A percentile compares a stretch with the other conserved stretches of the same genome.
Conservation (phyloP, 2,329 filamentous ascomycete genomes). For the Arthrobotrys pseudoclavata region DNA sequence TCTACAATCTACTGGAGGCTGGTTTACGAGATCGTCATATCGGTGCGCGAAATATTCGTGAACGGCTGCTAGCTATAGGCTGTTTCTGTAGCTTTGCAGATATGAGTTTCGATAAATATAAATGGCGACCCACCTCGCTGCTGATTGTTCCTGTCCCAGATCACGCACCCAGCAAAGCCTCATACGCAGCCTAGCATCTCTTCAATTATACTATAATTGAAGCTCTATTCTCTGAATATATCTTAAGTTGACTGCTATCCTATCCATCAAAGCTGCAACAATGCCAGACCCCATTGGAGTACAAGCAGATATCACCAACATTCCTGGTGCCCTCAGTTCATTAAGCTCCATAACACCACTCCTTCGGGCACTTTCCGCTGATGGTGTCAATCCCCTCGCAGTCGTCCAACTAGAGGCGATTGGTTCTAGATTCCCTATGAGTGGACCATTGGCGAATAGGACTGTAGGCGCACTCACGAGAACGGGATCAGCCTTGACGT, state of each 20-base stretch:
- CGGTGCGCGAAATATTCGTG: background rate
- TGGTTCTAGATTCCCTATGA: slow-evolving; percentile 20
- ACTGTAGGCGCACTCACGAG: slow-evolving; percentile 5
- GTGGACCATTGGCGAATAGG: slow-evolving; percentile 4
- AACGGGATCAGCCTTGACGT: background rate
- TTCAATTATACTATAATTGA: background rate
- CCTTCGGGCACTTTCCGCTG: slow-evolving; percentile 13
- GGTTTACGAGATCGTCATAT: background rate
- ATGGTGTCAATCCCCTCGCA: slow-evolving; percentile 14
- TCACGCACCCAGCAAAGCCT: background rate
- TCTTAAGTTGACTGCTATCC: background rate
- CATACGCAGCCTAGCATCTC: background rate
- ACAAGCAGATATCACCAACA: slow-evolving; percentile 23
- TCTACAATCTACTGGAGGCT: background rate
- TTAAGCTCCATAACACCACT: slow-evolving; percentile 4
- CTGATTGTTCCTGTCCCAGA: background rate
- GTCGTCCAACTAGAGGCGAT: slow-evolving; percentile 16
- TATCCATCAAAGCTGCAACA: background rate
- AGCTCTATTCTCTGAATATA: background rate
- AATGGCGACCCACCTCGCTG: background rate
- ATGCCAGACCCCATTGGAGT: background rate
- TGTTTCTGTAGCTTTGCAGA: too few species aligned
- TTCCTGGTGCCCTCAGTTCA: background rate
- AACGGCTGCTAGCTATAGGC: background rate
- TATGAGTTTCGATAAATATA: background rate